Evolutionary conservation across 495 filamentous ascomycete genomes (phyloP).

Genomic region (Penicillium lividum): DNA sequence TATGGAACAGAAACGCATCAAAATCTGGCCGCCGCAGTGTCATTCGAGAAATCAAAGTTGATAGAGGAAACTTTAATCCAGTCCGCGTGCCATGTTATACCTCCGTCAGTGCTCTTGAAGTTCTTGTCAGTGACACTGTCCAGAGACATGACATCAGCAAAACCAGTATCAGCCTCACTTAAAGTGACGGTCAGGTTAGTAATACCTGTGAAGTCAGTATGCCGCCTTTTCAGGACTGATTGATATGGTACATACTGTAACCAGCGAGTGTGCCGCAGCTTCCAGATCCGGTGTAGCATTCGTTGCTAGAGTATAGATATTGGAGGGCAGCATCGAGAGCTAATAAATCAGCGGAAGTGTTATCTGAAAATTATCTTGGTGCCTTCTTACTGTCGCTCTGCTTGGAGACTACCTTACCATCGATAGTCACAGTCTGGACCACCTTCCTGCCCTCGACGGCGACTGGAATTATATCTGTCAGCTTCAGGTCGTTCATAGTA

Average conservation of each 20-base stretch:
- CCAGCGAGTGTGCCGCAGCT: slow-evolving; percentile 17
- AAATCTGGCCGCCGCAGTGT: background rate
- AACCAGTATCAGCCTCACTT: slow-evolving; percentile 15
- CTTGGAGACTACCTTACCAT: slow-evolving; percentile 21
- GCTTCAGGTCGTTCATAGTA: background rate
- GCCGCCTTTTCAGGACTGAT: background rate
- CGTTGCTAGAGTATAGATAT: slow-evolving; percentile 26
- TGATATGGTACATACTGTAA: slow-evolving; percentile 14
- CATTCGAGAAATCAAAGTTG: slow-evolving; percentile 5
- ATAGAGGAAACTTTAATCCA: slow-evolving; percentile 12
- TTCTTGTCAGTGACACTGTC: slow-evolving; percentile 12
- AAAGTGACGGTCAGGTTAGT: slow-evolving; percentile 24
- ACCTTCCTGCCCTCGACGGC: slow-evolving; percentile 19
- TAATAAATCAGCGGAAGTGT: background rate
- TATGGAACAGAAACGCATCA: background rate
- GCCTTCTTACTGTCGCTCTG: slow-evolving; percentile 17
- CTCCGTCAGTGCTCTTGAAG: slow-evolving; percentile 19
- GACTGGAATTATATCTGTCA: slow-evolving; percentile 13
- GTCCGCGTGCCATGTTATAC: slow-evolving; percentile 22
- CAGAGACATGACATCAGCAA: slow-evolving; percentile 18
- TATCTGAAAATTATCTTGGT: background rate
- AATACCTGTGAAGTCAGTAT: slow-evolving; percentile 8
- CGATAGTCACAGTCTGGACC: slow-evolving; percentile 20
- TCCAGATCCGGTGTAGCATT: slow-evolving; percentile 26
- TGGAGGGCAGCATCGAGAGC: slow-evolving; percentile 14